Percentiles rank a stretch among this genome's conserved stretches.
Conservation (phyloP, 441 rosid genomes). For the Erysimum cheiri region DNA sequence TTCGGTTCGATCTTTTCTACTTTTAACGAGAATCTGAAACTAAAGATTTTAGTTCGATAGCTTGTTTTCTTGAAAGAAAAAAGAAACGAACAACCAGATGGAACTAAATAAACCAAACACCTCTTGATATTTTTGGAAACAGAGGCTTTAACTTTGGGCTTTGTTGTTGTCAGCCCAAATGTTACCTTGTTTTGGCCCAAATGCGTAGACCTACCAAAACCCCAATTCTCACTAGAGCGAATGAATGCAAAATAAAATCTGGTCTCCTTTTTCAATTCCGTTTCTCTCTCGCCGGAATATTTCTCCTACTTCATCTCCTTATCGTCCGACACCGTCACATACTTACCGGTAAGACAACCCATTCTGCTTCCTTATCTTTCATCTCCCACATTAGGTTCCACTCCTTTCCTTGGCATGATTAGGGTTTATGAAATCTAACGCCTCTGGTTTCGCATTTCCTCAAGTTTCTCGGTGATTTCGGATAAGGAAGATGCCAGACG, state of each 20-base stretch:
- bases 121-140: not conserved
- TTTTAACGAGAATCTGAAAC: not conserved
- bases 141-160: slow-evolving; percentile 7
- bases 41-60: no score
- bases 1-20: not conserved
- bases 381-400: not conserved
- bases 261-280: slow-evolving; percentile 31
- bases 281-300: slow-evolving; percentile 43
- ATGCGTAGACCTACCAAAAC: slow-evolving; percentile 19
- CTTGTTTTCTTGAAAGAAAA: no score
- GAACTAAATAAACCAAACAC: no score
- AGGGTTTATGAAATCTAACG: slow-evolving; percentile 37
- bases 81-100: no score
- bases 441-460: slow-evolving; percentile 5
- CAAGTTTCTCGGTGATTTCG: slow-evolving; percentile 13
- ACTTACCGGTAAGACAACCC: slow-evolving; percentile 33
- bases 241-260: slow-evolving; percentile 1
- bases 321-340: slow-evolving; percentile 38
- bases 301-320: slow-evolving; percentile 25
- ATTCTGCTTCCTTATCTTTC: not conserved
- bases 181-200: not conserved
- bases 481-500: slow-evolving; percentile 79
- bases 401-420: not conserved
- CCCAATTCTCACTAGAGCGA: slow-evolving; percentile 15
- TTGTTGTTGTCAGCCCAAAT: not conserved